A percentile compares a stretch with the other conserved stretches of the same genome.
Conservation (phyloP, 371 early-diverging fungal genomes). For the Amoeboaphelidium occidentale region DNA sequence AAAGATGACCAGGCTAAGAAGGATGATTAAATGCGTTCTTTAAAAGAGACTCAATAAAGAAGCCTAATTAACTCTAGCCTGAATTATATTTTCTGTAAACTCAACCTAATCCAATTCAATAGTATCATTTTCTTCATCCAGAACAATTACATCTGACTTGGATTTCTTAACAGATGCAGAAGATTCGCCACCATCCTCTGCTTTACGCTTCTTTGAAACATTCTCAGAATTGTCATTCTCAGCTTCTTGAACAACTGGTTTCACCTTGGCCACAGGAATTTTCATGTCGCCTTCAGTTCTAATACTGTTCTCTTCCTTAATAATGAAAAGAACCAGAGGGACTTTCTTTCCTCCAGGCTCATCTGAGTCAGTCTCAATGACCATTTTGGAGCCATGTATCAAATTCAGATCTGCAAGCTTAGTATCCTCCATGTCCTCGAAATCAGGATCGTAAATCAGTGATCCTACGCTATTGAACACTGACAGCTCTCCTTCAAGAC, state of each 20-base stretch:
- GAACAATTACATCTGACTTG: background rate
- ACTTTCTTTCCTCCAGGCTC: background rate
- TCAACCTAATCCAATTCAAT: background rate
- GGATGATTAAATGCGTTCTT: background rate
- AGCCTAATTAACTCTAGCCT: no score
- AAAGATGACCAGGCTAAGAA: conserved; percentile 5
- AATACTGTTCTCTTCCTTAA: background rate
- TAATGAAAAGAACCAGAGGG: background rate
- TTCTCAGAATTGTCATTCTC: background rate
- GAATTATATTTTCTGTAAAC: no score
- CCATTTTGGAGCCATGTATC: conserved; percentile 14
- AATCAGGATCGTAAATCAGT: conserved; percentile 68
- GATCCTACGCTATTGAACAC: background rate
- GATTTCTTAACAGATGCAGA: background rate
- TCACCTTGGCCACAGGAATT: background rate
- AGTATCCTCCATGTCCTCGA: conserved; percentile 44
- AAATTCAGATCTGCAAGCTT: conserved; percentile 31
- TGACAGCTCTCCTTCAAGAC: background rate
- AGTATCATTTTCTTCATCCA: background rate
- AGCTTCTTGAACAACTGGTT: background rate
- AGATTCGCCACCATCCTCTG: background rate
- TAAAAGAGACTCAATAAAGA: no score
- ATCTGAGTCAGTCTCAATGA: background rate
- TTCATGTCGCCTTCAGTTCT: background rate
- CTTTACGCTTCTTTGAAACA: background rate